Evolutionary conservation across 2,329 filamentous ascomycete species (phyloP).

Genomic region (Diaporthe sp.): DNA sequence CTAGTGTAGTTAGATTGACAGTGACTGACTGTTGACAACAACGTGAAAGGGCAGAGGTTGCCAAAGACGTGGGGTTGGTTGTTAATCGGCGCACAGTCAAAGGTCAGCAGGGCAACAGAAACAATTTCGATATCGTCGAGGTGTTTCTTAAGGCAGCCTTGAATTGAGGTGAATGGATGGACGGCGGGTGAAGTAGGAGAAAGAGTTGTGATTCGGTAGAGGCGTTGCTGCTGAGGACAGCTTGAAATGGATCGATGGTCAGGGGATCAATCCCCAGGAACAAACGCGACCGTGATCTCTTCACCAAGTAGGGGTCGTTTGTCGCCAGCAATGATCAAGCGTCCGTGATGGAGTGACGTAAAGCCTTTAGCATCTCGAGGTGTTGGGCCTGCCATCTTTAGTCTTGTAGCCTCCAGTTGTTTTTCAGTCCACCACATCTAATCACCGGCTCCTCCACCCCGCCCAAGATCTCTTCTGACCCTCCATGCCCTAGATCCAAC

Average conservation of each 20-base stretch:
- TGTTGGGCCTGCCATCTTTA: neutral
- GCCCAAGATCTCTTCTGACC: conserved; percentile 73
- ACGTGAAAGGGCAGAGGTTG: neutral
- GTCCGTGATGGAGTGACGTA: neutral
- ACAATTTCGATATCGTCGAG: too few species aligned
- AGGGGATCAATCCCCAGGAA: too few species aligned
- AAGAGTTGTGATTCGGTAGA: neutral
- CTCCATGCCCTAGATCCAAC: conserved; percentile 74
- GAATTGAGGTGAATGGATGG: too few species aligned
- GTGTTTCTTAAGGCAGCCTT: too few species aligned
- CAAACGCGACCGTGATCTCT: neutral
- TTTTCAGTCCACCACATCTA: neutral
- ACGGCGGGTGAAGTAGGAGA: too few species aligned
- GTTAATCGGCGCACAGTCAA: neutral
- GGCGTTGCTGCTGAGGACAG: neutral
- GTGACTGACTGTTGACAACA: neutral
- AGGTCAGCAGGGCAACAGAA: neutral
- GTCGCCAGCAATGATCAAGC: neutral
- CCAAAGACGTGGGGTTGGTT: neutral
- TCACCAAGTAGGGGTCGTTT: neutral
- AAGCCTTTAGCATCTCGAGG: neutral
- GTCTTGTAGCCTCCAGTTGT: neutral
- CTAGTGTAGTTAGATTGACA: too few species aligned
- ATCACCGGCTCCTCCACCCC: conserved; percentile 27
- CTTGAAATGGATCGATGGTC: neutral